These are phyloP conservation scores for Colletotrichum lini DNA, from an alignment of 2,329 filamentous ascomycete genomes.

Conservation along the genomic window DNA sequence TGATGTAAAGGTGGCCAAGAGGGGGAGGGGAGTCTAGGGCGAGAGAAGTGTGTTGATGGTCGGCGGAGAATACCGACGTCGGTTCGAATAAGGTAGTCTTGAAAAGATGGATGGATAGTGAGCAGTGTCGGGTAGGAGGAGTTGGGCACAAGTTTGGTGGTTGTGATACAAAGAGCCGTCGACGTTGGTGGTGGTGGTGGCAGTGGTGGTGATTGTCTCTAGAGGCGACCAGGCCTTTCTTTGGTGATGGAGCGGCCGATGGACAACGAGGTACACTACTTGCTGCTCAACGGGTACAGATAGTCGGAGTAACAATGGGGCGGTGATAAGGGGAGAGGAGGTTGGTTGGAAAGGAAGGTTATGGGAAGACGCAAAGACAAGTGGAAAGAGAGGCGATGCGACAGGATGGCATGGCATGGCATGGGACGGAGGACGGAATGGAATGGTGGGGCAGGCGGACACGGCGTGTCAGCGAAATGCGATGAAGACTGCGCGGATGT, in stretches of 20 bases:
- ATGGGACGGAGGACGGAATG: slow-evolving; percentile 15
- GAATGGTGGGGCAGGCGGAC: slow-evolving; percentile 14
- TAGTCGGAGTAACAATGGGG: neutral
- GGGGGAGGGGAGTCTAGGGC: slow-evolving; percentile 18
- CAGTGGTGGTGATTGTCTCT: neutral
- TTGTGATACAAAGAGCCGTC: neutral
- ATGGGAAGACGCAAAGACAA: slow-evolving; percentile 9
- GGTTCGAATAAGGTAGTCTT: slow-evolving; percentile 18
- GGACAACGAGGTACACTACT: neutral
- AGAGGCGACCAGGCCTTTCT: neutral
- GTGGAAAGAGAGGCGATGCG: slow-evolving; percentile 10
- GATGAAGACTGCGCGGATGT: neutral
- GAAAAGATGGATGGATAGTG: neutral
- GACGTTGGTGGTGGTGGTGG: neutral
- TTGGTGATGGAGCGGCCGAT: neutral
- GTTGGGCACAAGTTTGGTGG: neutral
- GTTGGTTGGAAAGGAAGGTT: neutral
- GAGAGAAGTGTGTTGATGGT: slow-evolving; percentile 5
- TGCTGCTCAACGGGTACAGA: neutral
- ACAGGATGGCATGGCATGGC: slow-evolving; percentile 1
- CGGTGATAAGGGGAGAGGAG: neutral
- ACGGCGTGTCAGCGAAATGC: neutral
- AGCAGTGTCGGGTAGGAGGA: neutral
- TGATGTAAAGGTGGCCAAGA: slow-evolving; percentile 29
- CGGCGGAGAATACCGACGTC: slow-evolving; percentile 5